phyloP scores from a whole-genome alignment of 1,284 basidiomycete genomes.

The Malassezia pachydermatis region DNA sequence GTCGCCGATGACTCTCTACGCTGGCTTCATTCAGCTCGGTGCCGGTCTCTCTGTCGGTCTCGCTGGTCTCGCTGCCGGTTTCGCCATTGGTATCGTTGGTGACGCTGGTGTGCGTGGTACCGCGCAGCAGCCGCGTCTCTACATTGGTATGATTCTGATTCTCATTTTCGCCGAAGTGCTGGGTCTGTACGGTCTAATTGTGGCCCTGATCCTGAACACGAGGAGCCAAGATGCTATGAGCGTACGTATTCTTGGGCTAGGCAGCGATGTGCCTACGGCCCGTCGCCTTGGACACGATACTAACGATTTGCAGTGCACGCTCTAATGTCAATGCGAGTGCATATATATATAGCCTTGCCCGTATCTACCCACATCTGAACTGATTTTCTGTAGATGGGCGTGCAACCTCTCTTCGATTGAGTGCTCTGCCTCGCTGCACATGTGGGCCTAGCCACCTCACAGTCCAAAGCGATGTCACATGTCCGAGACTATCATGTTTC shows the following conservation, averaged over 20 bases:
- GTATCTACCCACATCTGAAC: background rate
- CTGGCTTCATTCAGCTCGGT: constrained; percentile 89
- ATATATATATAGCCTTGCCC: too few relatives aligned
- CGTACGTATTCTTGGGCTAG: constrained; percentile 11
- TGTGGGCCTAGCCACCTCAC: too few relatives aligned
- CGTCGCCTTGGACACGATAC: too few relatives aligned
- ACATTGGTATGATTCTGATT: constrained; percentile 62
- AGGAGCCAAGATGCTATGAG: constrained; percentile 29
- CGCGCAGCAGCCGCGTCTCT: constrained; percentile 72
- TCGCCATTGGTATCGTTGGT: constrained; percentile 91
- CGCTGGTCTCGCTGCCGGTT: constrained; percentile 89
- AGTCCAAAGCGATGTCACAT: too few relatives aligned
- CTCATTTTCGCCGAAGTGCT: constrained; percentile 91
- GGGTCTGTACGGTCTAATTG: constrained; percentile 76
- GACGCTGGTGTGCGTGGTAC: constrained; percentile 59
- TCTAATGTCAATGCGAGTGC: too few relatives aligned
- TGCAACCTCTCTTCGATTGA: too few relatives aligned
- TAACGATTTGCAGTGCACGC: constrained; percentile 4
- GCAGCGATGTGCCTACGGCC: too few relatives aligned
- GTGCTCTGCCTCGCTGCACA: too few relatives aligned
- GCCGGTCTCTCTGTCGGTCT: constrained; percentile 84
- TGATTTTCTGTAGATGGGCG: background rate
- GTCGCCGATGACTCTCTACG: constrained; percentile 55
- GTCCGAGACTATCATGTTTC: too few relatives aligned
- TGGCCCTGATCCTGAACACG: constrained; percentile 77